Conservation (phyloP, 805 yeast genomes). For the Teunomyces pallodes region DNA sequence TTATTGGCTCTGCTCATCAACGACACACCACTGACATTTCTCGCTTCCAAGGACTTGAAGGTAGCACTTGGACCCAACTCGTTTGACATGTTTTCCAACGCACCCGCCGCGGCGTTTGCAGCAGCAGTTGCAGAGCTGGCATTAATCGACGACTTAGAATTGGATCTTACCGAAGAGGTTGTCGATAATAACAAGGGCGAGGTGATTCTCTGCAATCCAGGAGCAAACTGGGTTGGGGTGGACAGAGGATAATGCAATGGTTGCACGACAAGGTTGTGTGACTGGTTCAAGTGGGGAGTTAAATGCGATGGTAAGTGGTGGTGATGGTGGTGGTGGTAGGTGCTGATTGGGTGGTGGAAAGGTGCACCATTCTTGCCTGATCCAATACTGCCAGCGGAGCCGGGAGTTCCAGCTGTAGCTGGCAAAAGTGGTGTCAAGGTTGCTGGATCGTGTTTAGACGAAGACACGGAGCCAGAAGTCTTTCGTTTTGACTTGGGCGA, state of each 20-base stretch:
- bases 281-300: conserved; percentile 12
- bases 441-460: neutral
- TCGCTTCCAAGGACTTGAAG: conserved; percentile 24
- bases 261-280: conserved; percentile 38
- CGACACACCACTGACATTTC: conserved; percentile 25
- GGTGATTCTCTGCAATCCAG: conserved; percentile 59
- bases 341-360: conserved; percentile 10
- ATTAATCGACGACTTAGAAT: conserved; percentile 8
- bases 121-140: conserved; percentile 6
- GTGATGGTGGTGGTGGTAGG: conserved; percentile 12
- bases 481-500: conserved; percentile 21
- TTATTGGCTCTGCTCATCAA: conserved; percentile 27
- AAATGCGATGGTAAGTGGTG: conserved; percentile 11
- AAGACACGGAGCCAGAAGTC: conserved; percentile 4
- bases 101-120: conserved; percentile 35
- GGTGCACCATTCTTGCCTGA: conserved; percentile 4
- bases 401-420: conserved; percentile 11
- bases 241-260: conserved; percentile 65
- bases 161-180: conserved; percentile 36
- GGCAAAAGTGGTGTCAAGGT: conserved; percentile 29
- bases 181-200: conserved; percentile 63
- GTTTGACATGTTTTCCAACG: conserved; percentile 43
- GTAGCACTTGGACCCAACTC: conserved; percentile 45
- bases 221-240: conserved; percentile 69
- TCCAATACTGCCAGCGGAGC: conserved; percentile 3